Base-by-base conservation (phyloP, 2,329 filamentous ascomycete genomes). In the Sporothrix brunneoviolacea region DNA sequence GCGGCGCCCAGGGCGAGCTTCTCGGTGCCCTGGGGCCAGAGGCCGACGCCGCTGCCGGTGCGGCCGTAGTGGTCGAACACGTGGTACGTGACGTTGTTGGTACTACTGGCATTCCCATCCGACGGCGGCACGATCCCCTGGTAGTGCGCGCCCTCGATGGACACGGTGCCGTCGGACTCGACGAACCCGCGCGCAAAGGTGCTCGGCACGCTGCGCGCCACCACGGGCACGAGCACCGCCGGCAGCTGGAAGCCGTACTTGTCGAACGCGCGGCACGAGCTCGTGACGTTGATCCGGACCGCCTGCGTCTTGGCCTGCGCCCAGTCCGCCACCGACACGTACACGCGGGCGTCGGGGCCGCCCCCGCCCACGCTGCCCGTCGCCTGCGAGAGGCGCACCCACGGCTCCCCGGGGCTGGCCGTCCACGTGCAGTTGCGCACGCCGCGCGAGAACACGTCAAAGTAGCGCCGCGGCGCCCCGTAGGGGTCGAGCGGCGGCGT, bases 401-500 rank as follows among this genome's bases (percentile, higher is more conserved):
- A 84, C 2, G 71, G 57, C 12, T 70, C 62, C 40, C 68, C 67
- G 1, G 70, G 65, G 13, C 76, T 69, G n/a, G 77, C 70, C 4
- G 63, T 68, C 72, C 79, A 83, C 42, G 70, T 63, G 53, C 80
- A 79, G 8, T 68, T 65, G 3, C 69, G 64, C 0, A 72, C 74
- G 13, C 82, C 82, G 3, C 80, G 74, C 7, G 73, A 75, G 58
- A 79, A 86, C 24, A 86, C 68, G 19, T 86, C 83, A 48, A 86
- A 77, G 70, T 77, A 85, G 35, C 81, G 72, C 0, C 68, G 71
- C 1, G 63, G 59, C 0, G 74, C 70, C 2, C 80, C 79, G 51
- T 82, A 84, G 0, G 74, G 77, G 54, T 79, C 80, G 51, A 86
- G 69, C 0, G 75, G 68, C 8, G 77, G 76, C 4, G 83, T 66